A percentile compares a stretch with the other conserved stretches of the same genome.
Evolutionary conservation across 768 basidiomycete species (phyloP).

Genomic region (Rhodotorula paludigena): DNA sequence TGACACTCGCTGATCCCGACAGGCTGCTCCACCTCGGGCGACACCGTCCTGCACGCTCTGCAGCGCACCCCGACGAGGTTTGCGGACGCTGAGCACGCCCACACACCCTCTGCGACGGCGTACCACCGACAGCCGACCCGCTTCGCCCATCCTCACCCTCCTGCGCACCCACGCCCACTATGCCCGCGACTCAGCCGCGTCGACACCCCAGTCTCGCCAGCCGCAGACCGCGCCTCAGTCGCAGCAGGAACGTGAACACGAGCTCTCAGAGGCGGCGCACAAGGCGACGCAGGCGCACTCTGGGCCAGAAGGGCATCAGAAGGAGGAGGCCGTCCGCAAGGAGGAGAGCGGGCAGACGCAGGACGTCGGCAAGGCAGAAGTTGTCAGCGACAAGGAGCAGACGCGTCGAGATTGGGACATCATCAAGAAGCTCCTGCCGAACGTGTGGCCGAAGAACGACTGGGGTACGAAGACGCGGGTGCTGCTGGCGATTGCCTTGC

Average conservation of each 20-base stretch:
- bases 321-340: slow-evolving; percentile 5
- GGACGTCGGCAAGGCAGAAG: slow-evolving; percentile 13
- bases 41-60: background rate
- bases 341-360: background rate
- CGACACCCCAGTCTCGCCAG: background rate
- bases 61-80: background rate
- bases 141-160: slow-evolving; percentile 1
- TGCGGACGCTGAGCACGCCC: background rate
- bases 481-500: slow-evolving; percentile 68
- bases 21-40: background rate
- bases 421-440: slow-evolving; percentile 69
- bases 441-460: slow-evolving; percentile 79
- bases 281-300: slow-evolving; percentile 29
- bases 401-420: slow-evolving; percentile 68
- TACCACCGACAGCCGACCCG: background rate
- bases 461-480: slow-evolving; percentile 78
- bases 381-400: slow-evolving; percentile 31
- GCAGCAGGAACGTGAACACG: slow-evolving; percentile 7
- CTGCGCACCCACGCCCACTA: slow-evolving; percentile 22
- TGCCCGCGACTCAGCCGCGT: slow-evolving; percentile 1
- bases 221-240: background rate
- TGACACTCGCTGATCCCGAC: background rate
- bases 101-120: background rate
- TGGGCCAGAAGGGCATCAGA: slow-evolving; percentile 33
- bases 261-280: slow-evolving; percentile 15